Evolutionary conservation across 202 grass and related monocot genomes (phyloP).

Genomic region (Miscanthus sacchariflorus): DNA sequence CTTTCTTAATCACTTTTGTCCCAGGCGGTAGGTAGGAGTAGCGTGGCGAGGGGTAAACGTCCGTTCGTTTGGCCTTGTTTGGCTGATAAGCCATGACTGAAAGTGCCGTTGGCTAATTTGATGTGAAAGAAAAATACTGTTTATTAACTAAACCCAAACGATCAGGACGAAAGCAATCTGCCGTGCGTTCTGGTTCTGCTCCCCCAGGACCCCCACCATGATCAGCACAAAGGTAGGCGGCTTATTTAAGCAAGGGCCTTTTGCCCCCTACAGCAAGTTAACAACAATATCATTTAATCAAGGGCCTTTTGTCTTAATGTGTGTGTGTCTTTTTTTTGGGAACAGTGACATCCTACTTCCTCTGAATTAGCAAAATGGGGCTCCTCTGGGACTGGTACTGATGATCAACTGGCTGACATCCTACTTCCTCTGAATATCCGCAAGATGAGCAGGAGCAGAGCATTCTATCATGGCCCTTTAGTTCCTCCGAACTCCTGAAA

Average conservation of each 20-base stretch:
- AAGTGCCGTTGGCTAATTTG: too few relatives aligned
- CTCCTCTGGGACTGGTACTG: not conserved
- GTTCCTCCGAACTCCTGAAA: too few relatives aligned
- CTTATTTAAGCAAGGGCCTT: slow-evolving; percentile 1
- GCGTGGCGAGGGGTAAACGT: too few relatives aligned
- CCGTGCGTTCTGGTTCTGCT: slow-evolving; percentile 8
- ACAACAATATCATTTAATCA: not conserved
- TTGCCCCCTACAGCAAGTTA: not conserved
- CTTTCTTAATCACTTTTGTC: slow-evolving; percentile 6
- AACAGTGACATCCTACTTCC: not conserved
- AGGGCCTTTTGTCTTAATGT: not conserved
- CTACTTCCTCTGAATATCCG: too few relatives aligned
- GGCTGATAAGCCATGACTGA: too few relatives aligned
- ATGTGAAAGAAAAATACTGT: too few relatives aligned
- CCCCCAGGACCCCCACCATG: not conserved
- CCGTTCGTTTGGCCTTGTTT: too few relatives aligned
- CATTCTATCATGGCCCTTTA: too few relatives aligned
- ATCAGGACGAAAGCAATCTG: too few relatives aligned
- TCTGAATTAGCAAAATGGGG: not conserved
- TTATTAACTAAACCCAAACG: too few relatives aligned
- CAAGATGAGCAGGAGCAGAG: not conserved
- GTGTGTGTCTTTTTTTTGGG: not conserved
- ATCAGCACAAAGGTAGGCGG: not conserved
- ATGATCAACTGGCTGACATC: not conserved
- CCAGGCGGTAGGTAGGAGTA: slow-evolving; percentile 39